phyloP scores from a whole-genome alignment of 129 eudicot genomes.

The Oenanthe sinensis region DNA sequence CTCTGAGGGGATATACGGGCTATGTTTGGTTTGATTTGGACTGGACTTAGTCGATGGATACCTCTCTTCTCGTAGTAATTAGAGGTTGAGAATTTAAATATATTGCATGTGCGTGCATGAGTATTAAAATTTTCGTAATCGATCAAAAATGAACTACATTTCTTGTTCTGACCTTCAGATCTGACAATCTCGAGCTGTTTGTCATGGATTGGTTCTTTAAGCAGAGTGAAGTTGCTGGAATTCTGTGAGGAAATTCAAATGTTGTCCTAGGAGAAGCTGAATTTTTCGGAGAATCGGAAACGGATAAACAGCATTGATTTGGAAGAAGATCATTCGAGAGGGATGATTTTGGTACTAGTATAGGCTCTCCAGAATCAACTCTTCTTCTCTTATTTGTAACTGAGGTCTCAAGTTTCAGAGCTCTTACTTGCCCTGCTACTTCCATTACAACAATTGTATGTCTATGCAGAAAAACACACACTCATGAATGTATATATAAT shows the following conservation, averaged over 20 bases:
- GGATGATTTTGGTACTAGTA: neutral
- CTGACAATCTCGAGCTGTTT: slow-evolving; percentile 16
- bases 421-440: slow-evolving; percentile 18
- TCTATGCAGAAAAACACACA: neutral
- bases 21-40: too few relatives aligned
- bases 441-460: slow-evolving; percentile 22
- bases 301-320: slow-evolving; percentile 15
- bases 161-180: slow-evolving; percentile 33
- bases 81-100: too few relatives aligned
- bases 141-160: neutral
- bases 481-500: neutral
- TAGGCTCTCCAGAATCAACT: slow-evolving; percentile 12
- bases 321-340: slow-evolving; percentile 12
- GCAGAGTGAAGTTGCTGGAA: slow-evolving; percentile 14
- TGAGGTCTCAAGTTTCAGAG: slow-evolving; percentile 21
- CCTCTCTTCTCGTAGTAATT: too few relatives aligned
- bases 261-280: slow-evolving; percentile 27
- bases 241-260: slow-evolving; percentile 19
- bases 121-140: too few relatives aligned
- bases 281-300: slow-evolving; percentile 8
- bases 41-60: too few relatives aligned
- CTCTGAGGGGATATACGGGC: too few relatives aligned
- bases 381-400: slow-evolving; percentile 27
- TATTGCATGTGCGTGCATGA: too few relatives aligned
- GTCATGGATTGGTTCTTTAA: slow-evolving; percentile 17